Evolutionary conservation across 2,329 filamentous ascomycete genomes (phyloP), one percentile per base, ranked within the genome.

Genomic region (Fusarium algeriense): DNA sequence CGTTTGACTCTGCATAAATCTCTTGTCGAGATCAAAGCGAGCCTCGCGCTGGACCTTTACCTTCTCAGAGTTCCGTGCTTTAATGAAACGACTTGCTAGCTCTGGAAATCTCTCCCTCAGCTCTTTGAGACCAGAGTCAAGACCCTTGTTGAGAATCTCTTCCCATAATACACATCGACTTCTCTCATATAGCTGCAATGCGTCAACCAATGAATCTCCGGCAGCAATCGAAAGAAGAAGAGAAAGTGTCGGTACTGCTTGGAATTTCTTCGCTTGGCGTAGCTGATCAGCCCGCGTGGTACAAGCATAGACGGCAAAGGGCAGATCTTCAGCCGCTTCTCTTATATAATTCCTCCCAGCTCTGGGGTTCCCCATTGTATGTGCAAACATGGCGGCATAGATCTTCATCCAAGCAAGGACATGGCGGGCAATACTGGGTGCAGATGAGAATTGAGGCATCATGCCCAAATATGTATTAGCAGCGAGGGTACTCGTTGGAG

Each of bases 191-290:
- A 56, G 20, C 2, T 30, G 53, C 4, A 56, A 9, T 2, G 40
- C 40, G 3, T 56, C 53, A 6, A 48, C 5, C 4, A n/a, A 20
- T 2, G 53, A 10, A 13, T 56, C 53, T 3, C 40, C 40, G 19
- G 53, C 53, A 0, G 53, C 53, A 4, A 46, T 26, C 1, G 53
- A 56, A 7, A 56, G 23, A 2, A 17, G n/a, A 1, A 56, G 23
- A 20, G 40, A n/a, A 26, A 56, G 53, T 28, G 53, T 56, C 7
- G 38, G 53, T 3, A 56, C 40, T 2, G 53, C 38, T 13, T 56
- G 53, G 13, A 56, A 56, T 5, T 35, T 44, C 41, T 48, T 56
- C 0, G 53, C 40, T 46, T 45, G 53, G 1, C 40, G 53, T 3
- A 56, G 1, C 0, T 56, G 53, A 10, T 56, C 53, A 1, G 40